Evolutionary conservation across 108 stramenopile species (phyloP), one percentile per base, ranked within the genome.

Genomic region (Skeletonema menzelii): DNA sequence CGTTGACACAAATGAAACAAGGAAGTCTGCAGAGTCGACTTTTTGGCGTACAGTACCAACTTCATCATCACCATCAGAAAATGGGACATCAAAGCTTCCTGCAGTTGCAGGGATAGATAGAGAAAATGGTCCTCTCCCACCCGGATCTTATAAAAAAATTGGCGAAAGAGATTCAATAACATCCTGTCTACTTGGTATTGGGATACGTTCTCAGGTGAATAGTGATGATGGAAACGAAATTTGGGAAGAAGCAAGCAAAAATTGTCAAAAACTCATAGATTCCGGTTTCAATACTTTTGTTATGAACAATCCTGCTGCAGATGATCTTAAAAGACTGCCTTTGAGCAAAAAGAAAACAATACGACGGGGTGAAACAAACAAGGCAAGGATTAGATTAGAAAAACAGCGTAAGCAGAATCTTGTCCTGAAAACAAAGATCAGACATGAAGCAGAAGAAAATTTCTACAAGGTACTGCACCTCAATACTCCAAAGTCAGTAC

Each of bases 231-330:
- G 70, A 46, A 19, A 65, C 3, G 75, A 63, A 31, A 35, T 80
- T 24, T 80, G 75, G 79, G 46, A 30, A 44, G 75, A 49, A 57
- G 79, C 69, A 19, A 65, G 66, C 8, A 72, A 56, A 17, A 67
- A 77, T 38, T 46, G 28, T 56, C 91, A 92, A 61, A 60, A 74
- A 19, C 72, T 79, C 49, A 73, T 92, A 38, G 91, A 92, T 63
- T 74, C 84, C n/a, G 91, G 91, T 10, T 86, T 92, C 56, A 83
- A 77, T 31, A 79, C 87, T 10, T 90, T 92, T 71, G 15, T 65
- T 19, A 37, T 79, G 14, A 59, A 65, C 13, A 44, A 73, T 26
- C 44, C 38, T 38, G n/a, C 62, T 38, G 26, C 14, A n/a, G 42
- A 60, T 27, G 49, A 22, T 62, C 46, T 28, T 19, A 55, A 35